phyloP scores from a whole-genome alignment of 140 eudicot genomes.

The Senecio squalidus region DNA sequence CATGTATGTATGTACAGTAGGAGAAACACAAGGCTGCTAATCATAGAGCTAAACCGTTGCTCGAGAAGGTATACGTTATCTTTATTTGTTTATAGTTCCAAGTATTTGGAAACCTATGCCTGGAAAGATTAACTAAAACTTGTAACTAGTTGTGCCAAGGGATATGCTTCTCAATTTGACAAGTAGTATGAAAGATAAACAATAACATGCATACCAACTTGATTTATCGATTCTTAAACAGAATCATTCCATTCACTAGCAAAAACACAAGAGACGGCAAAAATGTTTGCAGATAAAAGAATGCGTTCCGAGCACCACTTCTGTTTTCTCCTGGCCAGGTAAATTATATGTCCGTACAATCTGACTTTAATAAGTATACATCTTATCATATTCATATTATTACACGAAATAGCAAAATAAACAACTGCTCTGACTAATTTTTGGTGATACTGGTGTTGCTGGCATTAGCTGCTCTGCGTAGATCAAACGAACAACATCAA shows the following conservation, averaged over 20 bases:
- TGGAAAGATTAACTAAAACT: too few species aligned
- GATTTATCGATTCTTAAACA: too few species aligned
- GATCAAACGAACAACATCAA: slow-evolving; percentile 57
- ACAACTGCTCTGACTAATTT: not conserved
- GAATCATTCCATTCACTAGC: too few species aligned
- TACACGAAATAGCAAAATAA: too few species aligned
- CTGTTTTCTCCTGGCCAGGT: slow-evolving; percentile 96
- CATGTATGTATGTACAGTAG: slow-evolving; percentile 40
- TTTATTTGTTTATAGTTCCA: too few species aligned
- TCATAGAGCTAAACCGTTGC: slow-evolving; percentile 72
- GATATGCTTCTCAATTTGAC: too few species aligned
- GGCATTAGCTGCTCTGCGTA: slow-evolving; percentile 86
- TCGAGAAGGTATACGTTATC: slow-evolving; percentile 56
- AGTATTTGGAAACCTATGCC: too few species aligned
- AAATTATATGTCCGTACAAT: not conserved
- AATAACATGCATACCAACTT: too few species aligned
- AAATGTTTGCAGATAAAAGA: slow-evolving; percentile 65
- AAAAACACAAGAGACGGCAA: slow-evolving; percentile 61
- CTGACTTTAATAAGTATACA: not conserved
- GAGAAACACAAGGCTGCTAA: slow-evolving; percentile 86
- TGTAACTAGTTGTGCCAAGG: too few species aligned
- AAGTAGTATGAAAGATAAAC: too few species aligned
- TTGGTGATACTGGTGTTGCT: slow-evolving; percentile 51
- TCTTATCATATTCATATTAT: not conserved
- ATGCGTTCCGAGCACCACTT: slow-evolving; percentile 95